These are phyloP conservation scores for Candolleomyces aberdarensis DNA, from an alignment of 768 basidiomycete species.

Conservation along the genomic window DNA sequence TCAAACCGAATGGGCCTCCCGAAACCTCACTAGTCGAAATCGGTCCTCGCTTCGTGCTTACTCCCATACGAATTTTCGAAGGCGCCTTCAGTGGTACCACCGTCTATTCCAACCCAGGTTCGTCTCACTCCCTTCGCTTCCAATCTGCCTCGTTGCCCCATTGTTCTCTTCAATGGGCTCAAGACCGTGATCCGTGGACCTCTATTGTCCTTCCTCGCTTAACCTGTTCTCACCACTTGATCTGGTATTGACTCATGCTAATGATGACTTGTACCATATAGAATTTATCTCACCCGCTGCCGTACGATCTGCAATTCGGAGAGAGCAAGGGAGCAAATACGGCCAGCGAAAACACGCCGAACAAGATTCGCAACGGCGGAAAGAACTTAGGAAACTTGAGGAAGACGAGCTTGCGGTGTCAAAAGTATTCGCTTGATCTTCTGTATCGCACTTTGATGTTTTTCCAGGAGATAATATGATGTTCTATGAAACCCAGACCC, in stretches of 20 bases:
- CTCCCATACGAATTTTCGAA: constrained; percentile 97
- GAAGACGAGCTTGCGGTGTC: constrained; percentile 82
- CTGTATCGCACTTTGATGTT: not conserved
- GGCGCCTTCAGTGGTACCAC: constrained; percentile 95
- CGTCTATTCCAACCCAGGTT: constrained; percentile 93
- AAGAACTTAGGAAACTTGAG: constrained; percentile 56
- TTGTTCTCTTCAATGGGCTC: constrained; percentile 11
- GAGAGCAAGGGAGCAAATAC: constrained; percentile 80
- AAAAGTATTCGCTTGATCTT: constrained; percentile 81
- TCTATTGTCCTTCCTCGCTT: constrained; percentile 7
- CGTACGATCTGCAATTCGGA: constrained; percentile 64
- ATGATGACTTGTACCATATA: constrained; percentile 25
- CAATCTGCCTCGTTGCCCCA: constrained; percentile 4
- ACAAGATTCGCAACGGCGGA: constrained; percentile 59
- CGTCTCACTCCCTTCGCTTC: constrained; percentile 18
- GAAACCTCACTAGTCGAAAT: constrained; percentile 93
- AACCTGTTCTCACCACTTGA: not conserved
- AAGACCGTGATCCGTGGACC: not conserved
- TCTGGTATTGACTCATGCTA: not conserved
- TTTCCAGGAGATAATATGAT: not conserved
- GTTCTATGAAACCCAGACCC: not conserved
- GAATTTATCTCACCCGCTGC: constrained; percentile 92
- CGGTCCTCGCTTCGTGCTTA: constrained; percentile 94
- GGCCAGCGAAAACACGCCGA: constrained; percentile 77
- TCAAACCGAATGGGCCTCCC: constrained; percentile 81